phyloP scores from a whole-genome alignment of 148 eudicot species.

The Camellia granthamiana region DNA sequence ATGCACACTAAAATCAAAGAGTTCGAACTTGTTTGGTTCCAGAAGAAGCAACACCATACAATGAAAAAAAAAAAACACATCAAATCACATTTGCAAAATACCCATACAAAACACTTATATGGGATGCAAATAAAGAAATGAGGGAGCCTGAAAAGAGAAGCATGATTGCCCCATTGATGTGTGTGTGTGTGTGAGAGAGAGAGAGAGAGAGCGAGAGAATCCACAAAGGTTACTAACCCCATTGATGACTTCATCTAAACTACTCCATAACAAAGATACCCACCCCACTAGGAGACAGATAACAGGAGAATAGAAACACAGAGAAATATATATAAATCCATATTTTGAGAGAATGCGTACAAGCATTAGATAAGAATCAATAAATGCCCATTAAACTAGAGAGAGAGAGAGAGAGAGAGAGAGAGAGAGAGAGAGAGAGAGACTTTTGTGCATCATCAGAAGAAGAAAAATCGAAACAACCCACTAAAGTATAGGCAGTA shows the following conservation, averaged over 20 bases:
- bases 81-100: not conserved
- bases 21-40: not conserved
- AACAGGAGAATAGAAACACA: not conserved
- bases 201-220: not conserved
- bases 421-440: not conserved
- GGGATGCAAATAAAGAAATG: slow-evolving; percentile 1
- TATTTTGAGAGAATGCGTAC: not conserved
- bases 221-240: slow-evolving; percentile 20
- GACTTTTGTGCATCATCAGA: slow-evolving; percentile 10
- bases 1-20: not conserved
- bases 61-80: not conserved
- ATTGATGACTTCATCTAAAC: slow-evolving; percentile 32
- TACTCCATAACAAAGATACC: slow-evolving; percentile 28
- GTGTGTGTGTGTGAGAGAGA: not conserved
- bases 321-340: not conserved
- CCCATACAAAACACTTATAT: not conserved
- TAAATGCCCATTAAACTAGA: not conserved
- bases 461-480: not conserved
- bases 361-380: not conserved
- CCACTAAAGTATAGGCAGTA: not conserved
- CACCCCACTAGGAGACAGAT: slow-evolving; percentile 14
- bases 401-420: not conserved
- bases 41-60: slow-evolving; percentile 6
- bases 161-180: not conserved
- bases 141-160: not conserved